A percentile compares a stretch with the other conserved stretches of the same genome.
phyloP scores from a whole-genome alignment of 2,329 filamentous ascomycete species.

The Hypoxylon sp. region DNA sequence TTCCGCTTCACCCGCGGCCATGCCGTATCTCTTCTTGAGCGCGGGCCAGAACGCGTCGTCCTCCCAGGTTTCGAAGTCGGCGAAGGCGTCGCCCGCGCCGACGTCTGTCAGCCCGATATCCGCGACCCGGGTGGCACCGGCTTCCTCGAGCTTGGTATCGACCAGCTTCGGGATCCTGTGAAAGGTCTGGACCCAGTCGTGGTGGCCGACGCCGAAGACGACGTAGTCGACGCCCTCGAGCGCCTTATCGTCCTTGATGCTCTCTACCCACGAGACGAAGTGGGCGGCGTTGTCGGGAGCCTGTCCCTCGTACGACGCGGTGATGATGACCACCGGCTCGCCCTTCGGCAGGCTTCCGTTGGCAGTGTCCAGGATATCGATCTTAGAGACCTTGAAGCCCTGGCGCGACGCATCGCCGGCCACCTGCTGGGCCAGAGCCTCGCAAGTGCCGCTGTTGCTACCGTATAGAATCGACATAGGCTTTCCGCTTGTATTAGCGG shows the following conservation, averaged over 20 bases:
- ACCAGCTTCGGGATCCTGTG: constrained; percentile 67
- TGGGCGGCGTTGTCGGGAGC: constrained; percentile 77
- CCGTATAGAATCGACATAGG: constrained; percentile 77
- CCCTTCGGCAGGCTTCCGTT: constrained; percentile 69
- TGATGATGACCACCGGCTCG: constrained; percentile 74
- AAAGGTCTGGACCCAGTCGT: constrained; percentile 64
- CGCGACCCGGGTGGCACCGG: constrained; percentile 62
- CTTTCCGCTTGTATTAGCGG: constrained; percentile 46
- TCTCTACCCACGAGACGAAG: constrained; percentile 75
- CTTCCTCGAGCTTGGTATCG: constrained; percentile 58
- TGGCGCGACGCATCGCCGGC: constrained; percentile 68
- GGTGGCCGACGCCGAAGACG: constrained; percentile 75
- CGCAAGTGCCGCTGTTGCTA: constrained; percentile 80
- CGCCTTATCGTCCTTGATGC: constrained; percentile 59
- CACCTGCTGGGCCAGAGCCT: constrained; percentile 73
- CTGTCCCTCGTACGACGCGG: constrained; percentile 79
- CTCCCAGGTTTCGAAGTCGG: constrained; percentile 69
- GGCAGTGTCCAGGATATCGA: constrained; percentile 71
- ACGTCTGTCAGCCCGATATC: constrained; percentile 63
- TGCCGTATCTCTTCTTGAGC: constrained; percentile 53
- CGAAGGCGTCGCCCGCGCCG: constrained; percentile 66
- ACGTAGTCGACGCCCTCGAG: constrained; percentile 71
- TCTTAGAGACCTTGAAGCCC: constrained; percentile 67
- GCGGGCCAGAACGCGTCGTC: constrained; percentile 65
- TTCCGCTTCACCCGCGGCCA: constrained; percentile 37